A percentile compares a stretch with the other conserved stretches of the same genome.
Conservation (phyloP, 1,284 basidiomycete species). For the Sphagnurus paluster region DNA sequence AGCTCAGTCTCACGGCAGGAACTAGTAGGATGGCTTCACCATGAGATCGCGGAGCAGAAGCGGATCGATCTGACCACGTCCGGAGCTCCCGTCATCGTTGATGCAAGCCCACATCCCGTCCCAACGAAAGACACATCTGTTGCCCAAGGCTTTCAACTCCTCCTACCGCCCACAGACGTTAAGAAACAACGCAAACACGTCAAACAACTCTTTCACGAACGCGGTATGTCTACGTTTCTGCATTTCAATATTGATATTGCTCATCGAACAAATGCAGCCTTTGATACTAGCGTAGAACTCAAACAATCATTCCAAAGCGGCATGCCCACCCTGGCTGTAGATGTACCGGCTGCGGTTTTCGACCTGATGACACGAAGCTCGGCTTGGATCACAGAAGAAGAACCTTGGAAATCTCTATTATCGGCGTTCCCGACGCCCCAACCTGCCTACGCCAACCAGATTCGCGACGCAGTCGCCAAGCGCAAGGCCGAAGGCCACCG, state of each 20-base stretch:
- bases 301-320: conserved; percentile 57
- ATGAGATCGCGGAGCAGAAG: conserved; percentile 76
- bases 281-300: conserved; percentile 56
- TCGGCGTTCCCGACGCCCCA: conserved; percentile 55
- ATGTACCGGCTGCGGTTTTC: conserved; percentile 60
- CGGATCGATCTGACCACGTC: conserved; percentile 66
- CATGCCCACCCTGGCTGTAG: conserved; percentile 70
- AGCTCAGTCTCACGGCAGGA: conserved; percentile 64
- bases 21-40: conserved; percentile 69
- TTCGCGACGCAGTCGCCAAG: conserved; percentile 63
- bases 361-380: conserved; percentile 58
- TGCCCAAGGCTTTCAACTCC: conserved; percentile 54
- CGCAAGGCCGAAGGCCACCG: conserved; percentile 62
- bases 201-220: conserved; percentile 68
- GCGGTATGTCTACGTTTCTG: conserved; percentile 43
- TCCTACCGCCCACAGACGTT: conserved; percentile 66
- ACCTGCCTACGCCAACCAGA: conserved; percentile 58
- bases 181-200: conserved; percentile 75
- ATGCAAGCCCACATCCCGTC: conserved; percentile 29
- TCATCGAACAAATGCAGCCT: conserved; percentile 42
- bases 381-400: conserved; percentile 72
- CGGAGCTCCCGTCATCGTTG: conserved; percentile 46
- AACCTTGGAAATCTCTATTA: conserved; percentile 63
- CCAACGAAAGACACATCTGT: conserved; percentile 44
- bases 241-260: conserved; percentile 3